Conservation (phyloP, 331 rosid genomes). For the Quercus lobata region DNA sequence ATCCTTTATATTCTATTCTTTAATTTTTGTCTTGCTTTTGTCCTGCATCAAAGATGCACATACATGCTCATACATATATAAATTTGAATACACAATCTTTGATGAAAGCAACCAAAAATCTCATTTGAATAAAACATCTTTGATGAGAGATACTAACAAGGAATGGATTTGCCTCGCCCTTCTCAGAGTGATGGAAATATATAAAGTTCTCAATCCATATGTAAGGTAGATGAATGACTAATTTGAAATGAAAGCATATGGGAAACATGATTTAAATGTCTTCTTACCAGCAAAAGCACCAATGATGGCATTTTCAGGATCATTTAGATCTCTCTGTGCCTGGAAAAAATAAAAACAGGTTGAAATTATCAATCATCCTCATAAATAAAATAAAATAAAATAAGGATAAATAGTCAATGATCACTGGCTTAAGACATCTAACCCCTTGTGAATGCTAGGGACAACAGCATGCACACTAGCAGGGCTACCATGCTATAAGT, state of each 20-base stretch:
- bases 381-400: background rate
- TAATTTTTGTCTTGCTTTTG: too few relatives aligned
- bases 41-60: too few relatives aligned
- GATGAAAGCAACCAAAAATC: too few relatives aligned
- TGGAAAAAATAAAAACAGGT: slow-evolving; percentile 24
- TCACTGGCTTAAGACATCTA: too few relatives aligned
- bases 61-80: too few relatives aligned
- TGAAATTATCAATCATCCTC: background rate
- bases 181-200: background rate
- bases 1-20: too few relatives aligned
- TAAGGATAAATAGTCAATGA: background rate
- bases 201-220: background rate
- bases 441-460: background rate
- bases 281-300: slow-evolving; percentile 81
- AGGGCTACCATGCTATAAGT: background rate
- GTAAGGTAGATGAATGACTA: background rate
- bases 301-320: slow-evolving; percentile 77
- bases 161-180: background rate
- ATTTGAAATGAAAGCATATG: background rate
- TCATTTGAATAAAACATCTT: background rate
- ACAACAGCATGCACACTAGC: background rate
- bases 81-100: too few relatives aligned
- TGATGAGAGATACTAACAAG: background rate
- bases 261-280: background rate
- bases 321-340: slow-evolving; percentile 76